Evolutionary conservation across 106 monocot species (phyloP), one percentile per base, ranked within the genome.

Genomic region (Triglochin maritima): DNA sequence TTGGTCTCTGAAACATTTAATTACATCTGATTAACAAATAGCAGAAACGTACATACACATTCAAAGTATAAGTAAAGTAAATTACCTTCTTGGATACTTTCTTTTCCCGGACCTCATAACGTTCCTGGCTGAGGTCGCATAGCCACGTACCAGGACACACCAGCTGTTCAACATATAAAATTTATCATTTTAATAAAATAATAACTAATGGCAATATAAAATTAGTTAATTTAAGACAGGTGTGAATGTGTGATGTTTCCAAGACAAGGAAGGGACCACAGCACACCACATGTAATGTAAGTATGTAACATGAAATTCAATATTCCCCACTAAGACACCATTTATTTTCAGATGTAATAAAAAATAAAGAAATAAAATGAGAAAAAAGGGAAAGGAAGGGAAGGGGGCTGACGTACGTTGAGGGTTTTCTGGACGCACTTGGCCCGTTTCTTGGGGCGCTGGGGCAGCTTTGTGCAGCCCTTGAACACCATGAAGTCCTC

Each of bases 71-170:
- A 56, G 43, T 12, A 56, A 7, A 14, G 45, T 55, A 6, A 9
- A 61, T 43, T n/a, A 84, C 91, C 91, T 87, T 91, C 62, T 85
- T 91, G 46, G 84, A 73, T 42, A 72, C 65, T 61, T 91, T 91
- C 79, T 87, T 90, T 71, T 91, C 91, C 44, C 91, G 74, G 11
- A 91, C 91, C 77, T 91, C 87, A 53, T 91, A 91, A 53, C 91
- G 68, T 4, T 87, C 91, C 15, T 82, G 70, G 14, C 84, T 73
- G 46, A 91, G 75, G 71, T 91, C 91, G 45, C 72, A 82, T 4
- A 91, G 68, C 91, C 91, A 91, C 10, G 80, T 47, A n/a, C 91
- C 91, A 3, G 91, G 91, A 65, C 80, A 73, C 49, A 91, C 84
- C 68, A 84, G 53, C 87, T 91, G 82, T 5, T 10, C 47, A 41